These are phyloP conservation scores for Astraeus odoratus DNA, from an alignment of 768 basidiomycete species.

Conservation along the genomic window DNA sequence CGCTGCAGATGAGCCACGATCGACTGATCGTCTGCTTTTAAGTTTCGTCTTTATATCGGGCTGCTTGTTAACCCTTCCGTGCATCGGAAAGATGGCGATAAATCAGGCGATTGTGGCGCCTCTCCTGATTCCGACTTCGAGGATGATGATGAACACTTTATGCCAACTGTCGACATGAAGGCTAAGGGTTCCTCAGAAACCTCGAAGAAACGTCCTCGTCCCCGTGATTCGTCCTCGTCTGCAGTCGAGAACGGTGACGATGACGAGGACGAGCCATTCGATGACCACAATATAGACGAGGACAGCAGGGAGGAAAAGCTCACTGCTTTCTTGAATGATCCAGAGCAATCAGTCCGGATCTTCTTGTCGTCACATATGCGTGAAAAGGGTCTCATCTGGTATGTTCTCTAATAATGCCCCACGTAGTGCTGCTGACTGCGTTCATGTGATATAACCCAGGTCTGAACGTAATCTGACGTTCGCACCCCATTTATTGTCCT, in stretches of 20 bases:
- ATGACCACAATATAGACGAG: conserved; percentile 28
- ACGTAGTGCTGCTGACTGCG: background rate
- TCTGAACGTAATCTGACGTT: conserved; percentile 41
- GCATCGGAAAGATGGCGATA: conserved; percentile 25
- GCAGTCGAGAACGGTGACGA: conserved; percentile 18
- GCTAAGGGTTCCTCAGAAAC: background rate
- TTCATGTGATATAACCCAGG: conserved; percentile 22
- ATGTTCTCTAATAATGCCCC: background rate
- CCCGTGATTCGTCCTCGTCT: conserved; percentile 8
- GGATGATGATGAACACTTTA: conserved; percentile 16
- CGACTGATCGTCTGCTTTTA: conserved; percentile 2
- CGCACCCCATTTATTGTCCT: conserved; percentile 47
- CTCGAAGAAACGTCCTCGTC: conserved; percentile 21
- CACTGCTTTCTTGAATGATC: conserved; percentile 51
- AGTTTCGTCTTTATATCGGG: conserved; percentile 62
- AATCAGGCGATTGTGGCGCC: conserved; percentile 24
- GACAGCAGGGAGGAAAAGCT: conserved; percentile 38
- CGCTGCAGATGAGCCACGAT: background rate
- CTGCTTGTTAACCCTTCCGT: conserved; percentile 42
- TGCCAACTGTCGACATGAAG: conserved; percentile 2
- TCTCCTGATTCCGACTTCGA: conserved; percentile 31
- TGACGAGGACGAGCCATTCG: conserved; percentile 32
- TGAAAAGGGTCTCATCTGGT: conserved; percentile 67
- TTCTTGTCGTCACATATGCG: conserved; percentile 69
- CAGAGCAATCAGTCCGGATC: conserved; percentile 49